Evolutionary conservation across 768 basidiomycete genomes (phyloP), one percentile per base, ranked within the genome.

Genomic region (Phaffia australis): DNA sequence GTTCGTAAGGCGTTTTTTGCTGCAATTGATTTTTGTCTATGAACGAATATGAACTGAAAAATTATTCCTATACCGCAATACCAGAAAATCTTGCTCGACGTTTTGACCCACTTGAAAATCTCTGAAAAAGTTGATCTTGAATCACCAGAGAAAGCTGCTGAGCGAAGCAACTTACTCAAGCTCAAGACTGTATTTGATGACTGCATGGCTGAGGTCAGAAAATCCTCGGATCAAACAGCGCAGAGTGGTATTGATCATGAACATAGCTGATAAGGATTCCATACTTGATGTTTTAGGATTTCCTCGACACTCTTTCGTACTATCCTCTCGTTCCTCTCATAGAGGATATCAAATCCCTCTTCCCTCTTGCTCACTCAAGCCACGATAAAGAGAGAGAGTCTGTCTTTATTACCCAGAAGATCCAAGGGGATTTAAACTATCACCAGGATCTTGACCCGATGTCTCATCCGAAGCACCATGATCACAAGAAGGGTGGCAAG

Each of bases 251-350:
- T 64, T 23, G 15, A 7, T 47, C 46, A 35, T 21, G 3, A 25
- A 19, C 5, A 25, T 49, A 16, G 19, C 46, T 30, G 27, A 6
- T 59, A 65, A 60, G 29, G 61, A 48, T 64, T 29, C 25, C 4
- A 2, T 9, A 21, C 25, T 25, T 19, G 3, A n/a, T 49, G 42
- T 29, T 50, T 1, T 59, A 76, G 75, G 74, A 83, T 29, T 75
- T 78, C n/a, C 79, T 97, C 51, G 84, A 93, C 74, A 81, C 84
- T 54, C 76, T 86, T 50, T 93, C 91, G 2, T 74, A 81, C 55
- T 78, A 79, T 15, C 94, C 94, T 3, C 75, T 99, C 42, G 76
- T 84, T 49, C 80, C 83, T 18, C 79, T 97, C 27, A 80, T 87
- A 32, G 78, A 83, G 35, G 83, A 80, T 8, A 75, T 95, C 30